Evolutionary conservation across 805 yeast genomes (phyloP).

Genomic region (Kazachstania viticola): DNA sequence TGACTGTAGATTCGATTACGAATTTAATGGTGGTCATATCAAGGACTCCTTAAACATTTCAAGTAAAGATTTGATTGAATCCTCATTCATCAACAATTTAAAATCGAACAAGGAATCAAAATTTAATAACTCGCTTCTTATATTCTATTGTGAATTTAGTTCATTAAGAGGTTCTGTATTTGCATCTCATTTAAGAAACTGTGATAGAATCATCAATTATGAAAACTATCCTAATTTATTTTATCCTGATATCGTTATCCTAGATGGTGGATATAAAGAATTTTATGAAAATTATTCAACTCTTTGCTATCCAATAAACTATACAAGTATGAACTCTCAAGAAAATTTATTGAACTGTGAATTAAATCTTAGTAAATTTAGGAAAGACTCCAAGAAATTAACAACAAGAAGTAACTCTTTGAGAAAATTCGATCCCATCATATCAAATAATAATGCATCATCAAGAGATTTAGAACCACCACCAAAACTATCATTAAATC

Average conservation of each 20-base stretch:
- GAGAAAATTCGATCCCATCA: constrained; percentile 6
- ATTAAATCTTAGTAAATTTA: constrained; percentile 41
- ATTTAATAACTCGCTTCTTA: constrained; percentile 33
- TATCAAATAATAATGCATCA: background rate
- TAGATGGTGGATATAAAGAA: constrained; percentile 83
- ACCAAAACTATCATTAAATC: constrained; percentile 16
- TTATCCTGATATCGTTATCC: constrained; percentile 80
- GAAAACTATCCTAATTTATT: constrained; percentile 68
- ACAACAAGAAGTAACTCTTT: constrained; percentile 28
- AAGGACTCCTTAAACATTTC: constrained; percentile 70
- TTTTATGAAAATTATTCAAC: constrained; percentile 51
- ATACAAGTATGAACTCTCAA: constrained; percentile 64
- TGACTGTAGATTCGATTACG: constrained; percentile 91
- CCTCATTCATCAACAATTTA: constrained; percentile 30
- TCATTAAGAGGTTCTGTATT: constrained; percentile 88
- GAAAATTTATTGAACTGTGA: constrained; percentile 33
- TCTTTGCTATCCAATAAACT: constrained; percentile 65
- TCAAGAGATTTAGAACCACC: constrained; percentile 19
- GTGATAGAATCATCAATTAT: constrained; percentile 66
- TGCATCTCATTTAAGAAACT: constrained; percentile 75
- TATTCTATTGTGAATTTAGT: constrained; percentile 93
- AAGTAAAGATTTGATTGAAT: constrained; percentile 57
- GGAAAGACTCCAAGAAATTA: constrained; percentile 31
- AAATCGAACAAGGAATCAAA: background rate
- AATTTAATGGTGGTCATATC: constrained; percentile 88